Evolutionary conservation across 2,329 filamentous ascomycete genomes (phyloP).

Genomic region (Xylariaceae sp.): DNA sequence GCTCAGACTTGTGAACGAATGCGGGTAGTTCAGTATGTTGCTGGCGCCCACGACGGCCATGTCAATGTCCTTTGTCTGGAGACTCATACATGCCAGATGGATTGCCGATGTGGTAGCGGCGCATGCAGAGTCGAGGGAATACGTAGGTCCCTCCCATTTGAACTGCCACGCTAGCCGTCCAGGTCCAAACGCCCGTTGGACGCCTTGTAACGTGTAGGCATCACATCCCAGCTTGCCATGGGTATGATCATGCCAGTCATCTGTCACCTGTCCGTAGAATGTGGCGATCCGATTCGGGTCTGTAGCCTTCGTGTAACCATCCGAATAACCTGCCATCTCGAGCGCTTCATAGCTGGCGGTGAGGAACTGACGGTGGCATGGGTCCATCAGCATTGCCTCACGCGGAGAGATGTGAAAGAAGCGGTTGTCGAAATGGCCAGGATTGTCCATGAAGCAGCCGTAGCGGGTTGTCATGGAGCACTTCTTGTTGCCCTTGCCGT

Average conservation of each 20-base stretch:
- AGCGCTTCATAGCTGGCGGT: constrained; percentile 66
- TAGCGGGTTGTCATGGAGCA: constrained; percentile 4
- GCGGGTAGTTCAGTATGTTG: constrained; percentile 46
- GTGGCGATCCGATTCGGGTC: constrained; percentile 12
- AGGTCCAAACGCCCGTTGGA: constrained; percentile 31
- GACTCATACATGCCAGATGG: constrained; percentile 47
- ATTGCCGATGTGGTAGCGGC: constrained; percentile 25
- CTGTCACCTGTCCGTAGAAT: constrained; percentile 17
- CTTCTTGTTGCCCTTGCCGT: constrained; percentile 6
- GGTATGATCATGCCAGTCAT: constrained; percentile 49
- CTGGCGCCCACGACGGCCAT: constrained; percentile 45
- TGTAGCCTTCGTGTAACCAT: constrained; percentile 11
- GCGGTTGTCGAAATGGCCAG: constrained; percentile 17
- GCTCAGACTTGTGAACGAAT: constrained; percentile 60
- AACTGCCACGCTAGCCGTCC: constrained; percentile 37
- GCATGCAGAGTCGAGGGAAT: constrained; percentile 32
- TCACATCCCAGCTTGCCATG: no score
- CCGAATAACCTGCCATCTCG: constrained; percentile 53
- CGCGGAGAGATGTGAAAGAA: constrained; percentile 25
- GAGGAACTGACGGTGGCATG: constrained; percentile 62
- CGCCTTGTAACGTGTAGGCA: no score
- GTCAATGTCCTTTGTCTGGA: constrained; percentile 62
- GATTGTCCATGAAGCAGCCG: constrained; percentile 16
- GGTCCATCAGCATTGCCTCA: constrained; percentile 48
- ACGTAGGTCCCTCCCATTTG: constrained; percentile 30